Conservation (phyloP, 139 green algal genomes). For the Zygnema cylindricum region DNA sequence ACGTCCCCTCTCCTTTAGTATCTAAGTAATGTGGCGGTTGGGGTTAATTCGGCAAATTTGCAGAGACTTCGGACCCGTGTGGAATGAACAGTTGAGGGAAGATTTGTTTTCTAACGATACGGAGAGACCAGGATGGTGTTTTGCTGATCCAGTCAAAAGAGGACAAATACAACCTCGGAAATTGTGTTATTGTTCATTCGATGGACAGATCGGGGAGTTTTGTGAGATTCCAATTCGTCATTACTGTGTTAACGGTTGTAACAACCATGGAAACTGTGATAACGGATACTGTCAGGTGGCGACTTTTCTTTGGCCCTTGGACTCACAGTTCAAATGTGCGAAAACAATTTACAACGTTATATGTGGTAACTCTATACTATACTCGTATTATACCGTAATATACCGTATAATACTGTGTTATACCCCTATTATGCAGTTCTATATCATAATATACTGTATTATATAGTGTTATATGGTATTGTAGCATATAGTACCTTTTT, state of each 20-base stretch:
- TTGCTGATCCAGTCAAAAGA: neutral
- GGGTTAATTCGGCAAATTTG: neutral
- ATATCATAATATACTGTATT: neutral
- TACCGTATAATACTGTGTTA: too few species aligned
- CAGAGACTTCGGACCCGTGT: neutral
- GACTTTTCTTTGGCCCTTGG: neutral
- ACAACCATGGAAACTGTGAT: slow-evolving; percentile 15
- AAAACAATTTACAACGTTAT: too few species aligned
- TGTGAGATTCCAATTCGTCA: slow-evolving; percentile 25
- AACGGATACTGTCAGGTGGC: slow-evolving; percentile 41
- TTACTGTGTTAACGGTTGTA: slow-evolving; percentile 46
- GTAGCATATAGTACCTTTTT: neutral
- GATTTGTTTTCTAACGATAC: slow-evolving; percentile 21
- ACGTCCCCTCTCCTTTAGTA: too few species aligned
- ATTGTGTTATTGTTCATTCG: slow-evolving; percentile 14
- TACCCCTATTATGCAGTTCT: neutral
- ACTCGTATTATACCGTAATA: too few species aligned
- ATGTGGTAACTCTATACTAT: too few species aligned
- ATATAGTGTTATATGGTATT: neutral
- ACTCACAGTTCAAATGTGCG: neutral
- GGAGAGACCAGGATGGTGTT: slow-evolving; percentile 39
- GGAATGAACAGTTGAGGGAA: neutral
- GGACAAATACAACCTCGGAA: neutral
- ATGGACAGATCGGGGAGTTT: neutral
- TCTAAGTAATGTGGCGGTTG: neutral